Evolutionary conservation across 2,329 filamentous ascomycete species (phyloP), one percentile per base, ranked within the genome.

Genomic region (Aspergillus sp.): DNA sequence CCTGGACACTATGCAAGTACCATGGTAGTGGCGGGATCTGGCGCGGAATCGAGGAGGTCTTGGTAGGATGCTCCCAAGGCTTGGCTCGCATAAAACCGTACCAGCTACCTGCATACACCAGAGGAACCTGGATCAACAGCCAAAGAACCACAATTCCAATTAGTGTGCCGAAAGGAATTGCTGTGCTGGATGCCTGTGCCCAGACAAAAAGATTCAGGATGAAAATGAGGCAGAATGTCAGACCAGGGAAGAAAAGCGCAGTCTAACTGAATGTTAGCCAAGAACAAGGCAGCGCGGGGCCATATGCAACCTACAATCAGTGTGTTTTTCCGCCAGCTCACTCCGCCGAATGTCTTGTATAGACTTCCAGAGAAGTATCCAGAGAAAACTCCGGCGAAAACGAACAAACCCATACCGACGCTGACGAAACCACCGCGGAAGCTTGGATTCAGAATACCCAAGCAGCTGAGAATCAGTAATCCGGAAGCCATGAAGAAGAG

Each of bases 351-450:
- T 0, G 90, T 93, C 76, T 87, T 89, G 80, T 93, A 96, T 2
- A 96, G 82, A 33, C 90, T 84, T 1, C 87, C 89, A 2, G 90
- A 95, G 75, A 92, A 95, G 76, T 96, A 96, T 11, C 91, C 91
- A 0, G 91, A 95, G 72, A 95, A 92, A 6, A 90, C 70, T 9
- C 91, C 91, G 1, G 90, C 91, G 65, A 95, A 88, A 55, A 96
- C 82, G 73, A 96, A 96, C 19, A 96, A 81, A 1, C 90, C 90
- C 24, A 93, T 81, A 6, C 89, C 91, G 41, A 95, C 90, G 67
- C 89, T 93, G 70, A 95, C 84, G 73, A 96, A 96, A 1, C 91
- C 91, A 58, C 91, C 91, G n/a, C 91, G 87, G 80, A 92, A 95
- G 72, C 89, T 92, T 2, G 91, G 91, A 68, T 96, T 96, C 56